These are phyloP conservation scores for Boletus vinaceobasis DNA, from an alignment of 768 basidiomycete species.

Conservation along the genomic window DNA sequence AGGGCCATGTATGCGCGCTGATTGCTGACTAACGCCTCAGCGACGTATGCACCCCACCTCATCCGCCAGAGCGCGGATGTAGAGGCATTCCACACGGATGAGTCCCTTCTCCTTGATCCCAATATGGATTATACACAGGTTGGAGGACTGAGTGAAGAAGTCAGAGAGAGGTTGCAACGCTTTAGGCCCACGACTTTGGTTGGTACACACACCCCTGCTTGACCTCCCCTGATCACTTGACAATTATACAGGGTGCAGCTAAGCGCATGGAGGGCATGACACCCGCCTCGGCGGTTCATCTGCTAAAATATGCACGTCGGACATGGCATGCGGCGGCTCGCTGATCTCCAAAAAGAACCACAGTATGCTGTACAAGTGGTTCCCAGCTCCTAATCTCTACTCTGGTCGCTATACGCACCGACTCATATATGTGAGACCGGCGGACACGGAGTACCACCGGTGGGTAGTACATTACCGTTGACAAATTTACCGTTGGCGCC, in stretches of 20 bases:
- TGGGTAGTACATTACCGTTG: too few relatives aligned
- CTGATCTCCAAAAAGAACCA: neutral
- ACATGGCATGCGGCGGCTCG: conserved; percentile 20
- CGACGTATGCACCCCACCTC: conserved; percentile 60
- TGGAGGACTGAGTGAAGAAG: conserved; percentile 71
- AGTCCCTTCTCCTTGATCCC: conserved; percentile 64
- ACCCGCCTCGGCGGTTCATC: conserved; percentile 63
- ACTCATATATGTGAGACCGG: too few relatives aligned
- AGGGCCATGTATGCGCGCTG: neutral
- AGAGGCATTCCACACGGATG: conserved; percentile 70
- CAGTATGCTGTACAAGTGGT: neutral
- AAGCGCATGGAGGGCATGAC: conserved; percentile 95
- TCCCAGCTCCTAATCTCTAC: neutral
- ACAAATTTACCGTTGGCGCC: too few relatives aligned
- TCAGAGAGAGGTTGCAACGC: conserved; percentile 57
- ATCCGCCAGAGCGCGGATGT: conserved; percentile 74
- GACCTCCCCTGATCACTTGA: neutral
- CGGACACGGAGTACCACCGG: too few relatives aligned
- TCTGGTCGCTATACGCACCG: neutral
- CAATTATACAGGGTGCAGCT: conserved; percentile 68
- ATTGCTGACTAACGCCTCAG: conserved; percentile 33
- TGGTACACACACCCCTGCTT: conserved; percentile 10
- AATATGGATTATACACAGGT: conserved; percentile 66
- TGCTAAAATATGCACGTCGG: conserved; percentile 61
- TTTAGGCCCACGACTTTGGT: conserved; percentile 72